phyloP scores from a whole-genome alignment of 2,329 filamentous ascomycete genomes.

The Furcasterigmium furcatum region DNA sequence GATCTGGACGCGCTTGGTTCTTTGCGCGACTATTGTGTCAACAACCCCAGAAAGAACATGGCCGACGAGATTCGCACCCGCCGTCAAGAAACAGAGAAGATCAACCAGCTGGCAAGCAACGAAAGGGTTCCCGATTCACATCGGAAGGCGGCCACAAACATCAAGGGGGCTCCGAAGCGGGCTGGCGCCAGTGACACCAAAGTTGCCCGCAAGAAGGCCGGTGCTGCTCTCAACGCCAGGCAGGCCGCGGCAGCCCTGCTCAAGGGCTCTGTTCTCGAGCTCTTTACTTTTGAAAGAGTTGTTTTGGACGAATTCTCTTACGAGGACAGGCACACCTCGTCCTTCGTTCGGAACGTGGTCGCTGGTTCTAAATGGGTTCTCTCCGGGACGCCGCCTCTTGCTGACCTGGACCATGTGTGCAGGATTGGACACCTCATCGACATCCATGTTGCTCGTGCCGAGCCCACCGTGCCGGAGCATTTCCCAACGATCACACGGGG shows the following conservation, averaged over 20 bases:
- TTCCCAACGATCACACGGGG: conserved; percentile 33
- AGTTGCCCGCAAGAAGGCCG: neutral
- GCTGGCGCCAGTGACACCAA: neutral
- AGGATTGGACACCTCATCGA: conserved; percentile 28
- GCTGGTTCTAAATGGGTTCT: conserved; percentile 38
- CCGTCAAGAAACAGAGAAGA: neutral
- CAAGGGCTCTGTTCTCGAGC: conserved; percentile 25
- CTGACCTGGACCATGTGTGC: conserved; percentile 30
- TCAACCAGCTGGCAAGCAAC: neutral
- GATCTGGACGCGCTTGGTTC: conserved; percentile 1
- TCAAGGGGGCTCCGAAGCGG: too few species aligned
- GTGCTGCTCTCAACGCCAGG: too few species aligned
- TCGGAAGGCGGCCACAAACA: neutral
- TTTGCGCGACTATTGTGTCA: too few species aligned
- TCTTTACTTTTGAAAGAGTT: conserved; percentile 32
- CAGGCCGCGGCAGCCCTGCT: neutral
- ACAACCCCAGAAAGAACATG: neutral
- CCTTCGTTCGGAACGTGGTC: conserved; percentile 27
- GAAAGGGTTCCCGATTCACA: neutral
- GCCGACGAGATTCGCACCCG: neutral
- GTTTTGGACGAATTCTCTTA: conserved; percentile 43
- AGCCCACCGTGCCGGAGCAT: conserved; percentile 23
- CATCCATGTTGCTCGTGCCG: conserved; percentile 33
- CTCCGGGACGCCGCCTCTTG: conserved; percentile 37
- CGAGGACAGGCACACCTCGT: conserved; percentile 20